Base-by-base conservation (phyloP, 768 basidiomycete species). In the Pleurotus cornucopiae region DNA sequence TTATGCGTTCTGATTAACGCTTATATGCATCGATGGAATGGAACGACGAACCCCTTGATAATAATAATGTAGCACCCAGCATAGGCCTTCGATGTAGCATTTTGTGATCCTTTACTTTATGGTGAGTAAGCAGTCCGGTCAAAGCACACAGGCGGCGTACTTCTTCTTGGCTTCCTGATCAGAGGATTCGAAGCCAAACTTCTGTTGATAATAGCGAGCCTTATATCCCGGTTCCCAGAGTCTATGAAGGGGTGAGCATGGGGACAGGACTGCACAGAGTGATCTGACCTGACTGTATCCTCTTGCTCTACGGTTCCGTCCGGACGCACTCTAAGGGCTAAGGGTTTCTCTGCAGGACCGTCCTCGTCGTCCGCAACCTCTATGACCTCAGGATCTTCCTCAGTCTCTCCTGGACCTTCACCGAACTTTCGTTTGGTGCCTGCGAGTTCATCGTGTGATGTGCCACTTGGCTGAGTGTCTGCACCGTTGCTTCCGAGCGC, bases 41-140 rank as follows among this genome's bases (percentile, higher is more conserved):
- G 34, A 66, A 59, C 30, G 45, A 57, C 84, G 59, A 70, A 97
- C 94, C 64, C 97, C 97, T 80, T 98, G 96, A 67, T 98, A 99
- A 67, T 99, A 98, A 70, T 99, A 99, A 58, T 88, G 86, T 58
- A 99, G 71, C 1, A 99, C 97, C 97, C 97, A 98, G 38, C 85
- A 84, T 48, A 99, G 76, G 25, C 97, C 97, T 71, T 99, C 94
- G 45, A 98, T 78, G 68, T 99, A 99, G n/a, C 75, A 71, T 61
- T 79, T 82, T 2, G 91, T 88, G 57, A 98, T 62, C 60, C 94
- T 98, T 62, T 1, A 48, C 46, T 37, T 58, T 12, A 46, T 49
- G 13, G 30, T 51, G 56, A 54, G 26, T 39, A 30, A 55, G 18
- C 11, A 34, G 30, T 34, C 30, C 16, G 11, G 12, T 6, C 37